Evolutionary conservation across 176 grass and related monocot species (phyloP).

Genomic region (Rhynchospora pubera): DNA sequence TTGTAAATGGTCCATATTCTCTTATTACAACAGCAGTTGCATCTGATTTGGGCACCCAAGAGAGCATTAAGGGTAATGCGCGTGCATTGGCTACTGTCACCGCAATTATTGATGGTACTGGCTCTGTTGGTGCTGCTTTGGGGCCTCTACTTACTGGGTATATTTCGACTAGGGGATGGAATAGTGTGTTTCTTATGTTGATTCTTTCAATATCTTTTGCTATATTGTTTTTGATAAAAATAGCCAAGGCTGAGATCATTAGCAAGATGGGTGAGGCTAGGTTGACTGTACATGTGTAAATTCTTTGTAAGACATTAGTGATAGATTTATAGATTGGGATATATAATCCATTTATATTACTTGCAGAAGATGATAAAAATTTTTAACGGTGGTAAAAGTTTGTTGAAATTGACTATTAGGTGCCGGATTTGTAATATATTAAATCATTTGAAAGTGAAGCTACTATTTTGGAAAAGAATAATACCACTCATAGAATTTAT

Average conservation of each 20-base stretch:
- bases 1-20: slow-evolving; percentile 92
- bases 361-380: not conserved
- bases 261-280: slow-evolving; percentile 34
- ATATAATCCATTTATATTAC: not conserved
- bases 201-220: slow-evolving; percentile 72
- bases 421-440: not conserved
- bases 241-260: slow-evolving; percentile 65
- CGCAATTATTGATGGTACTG: slow-evolving; percentile 80
- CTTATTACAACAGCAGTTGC: slow-evolving; percentile 96
- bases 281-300: slow-evolving; percentile 17
- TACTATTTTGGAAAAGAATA: not conserved
- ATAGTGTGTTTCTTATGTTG: slow-evolving; percentile 86
- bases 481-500: not conserved
- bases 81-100: slow-evolving; percentile 82
- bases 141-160: slow-evolving; percentile 89
- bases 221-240: slow-evolving; percentile 66
- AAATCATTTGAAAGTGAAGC: not conserved
- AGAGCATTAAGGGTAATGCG: slow-evolving; percentile 62
- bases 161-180: slow-evolving; percentile 93
- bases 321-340: not conserved
- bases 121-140: slow-evolving; percentile 79
- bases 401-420: not conserved
- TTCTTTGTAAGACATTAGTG: not conserved
- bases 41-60: slow-evolving; percentile 88
- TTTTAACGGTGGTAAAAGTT: not conserved